Evolutionary conservation across 805 yeast species (phyloP), one percentile per base, ranked within the genome.

Genomic region (Candida vaughaniae): DNA sequence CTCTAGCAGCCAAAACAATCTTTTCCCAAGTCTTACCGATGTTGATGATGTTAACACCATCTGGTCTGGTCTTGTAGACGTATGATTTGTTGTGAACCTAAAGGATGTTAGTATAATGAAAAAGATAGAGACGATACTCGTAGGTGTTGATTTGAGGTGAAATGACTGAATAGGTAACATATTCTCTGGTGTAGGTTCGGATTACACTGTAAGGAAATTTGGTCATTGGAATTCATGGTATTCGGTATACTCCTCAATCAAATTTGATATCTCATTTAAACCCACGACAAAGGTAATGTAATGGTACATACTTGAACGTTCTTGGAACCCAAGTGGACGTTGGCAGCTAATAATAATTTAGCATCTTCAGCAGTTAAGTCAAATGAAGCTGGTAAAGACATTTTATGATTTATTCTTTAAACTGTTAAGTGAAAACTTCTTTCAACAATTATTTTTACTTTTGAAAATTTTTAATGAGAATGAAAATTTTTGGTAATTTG

Each of bases 21-120:
- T 91, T 91, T 82, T 93, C 98, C 98, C 99, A 93, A 66, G 99
- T 93, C 82, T 91, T 90, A 81, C 95, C 95, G 65, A 93, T 79
- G 88, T 93, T 88, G 75, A 93, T 90, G 60, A 93, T 79, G 82
- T 89, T 89, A 64, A 93, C 97, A 84, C 99, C 99, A 72, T 93
- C 99, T 76, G 95, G 93, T 80, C 98, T 90, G 74, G 96, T 84
- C 79, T 88, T 86, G 91, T 77, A 86, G 62, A 91, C 95, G 81
- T 88, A 88, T 73, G 93, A 84, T 72, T 85, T 85, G 83, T 87
- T 89, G 87, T 89, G 96, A 66, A 87, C 91, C 91, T 85, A 56
- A 22, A 40, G n/a, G n/a, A 9, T 38, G 58, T 53, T 52, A 53
- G 56, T 52, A 52, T 23, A 25, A n/a, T n/a, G n/a, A n/a, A n/a